Conservation (phyloP, 257 asterid genomes). For the Jacaranda copaia region DNA sequence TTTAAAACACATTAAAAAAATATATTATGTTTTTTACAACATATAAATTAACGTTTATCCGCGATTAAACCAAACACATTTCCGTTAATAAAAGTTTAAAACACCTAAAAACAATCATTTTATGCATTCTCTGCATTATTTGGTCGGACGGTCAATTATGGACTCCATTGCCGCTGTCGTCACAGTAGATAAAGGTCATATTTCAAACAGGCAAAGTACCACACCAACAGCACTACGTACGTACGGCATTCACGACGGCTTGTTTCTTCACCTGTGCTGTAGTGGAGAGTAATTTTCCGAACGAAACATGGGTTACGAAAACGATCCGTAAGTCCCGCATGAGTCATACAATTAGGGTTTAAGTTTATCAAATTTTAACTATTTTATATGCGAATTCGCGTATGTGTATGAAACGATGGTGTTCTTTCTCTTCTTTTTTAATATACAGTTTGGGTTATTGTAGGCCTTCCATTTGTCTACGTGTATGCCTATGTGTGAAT, state of each 20-base stretch:
- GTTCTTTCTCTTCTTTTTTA: background rate
- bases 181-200: too few species aligned
- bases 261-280: slow-evolving; percentile 5
- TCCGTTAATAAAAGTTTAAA: too few species aligned
- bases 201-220: background rate
- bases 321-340: too few species aligned
- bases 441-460: slow-evolving; percentile 27
- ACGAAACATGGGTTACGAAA: slow-evolving; percentile 52
- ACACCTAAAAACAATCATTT: background rate
- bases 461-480: background rate
- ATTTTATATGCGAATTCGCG: slow-evolving; percentile 25
- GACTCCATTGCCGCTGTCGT: background rate
- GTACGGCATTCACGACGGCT: background rate
- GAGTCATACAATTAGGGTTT: slow-evolving; percentile 7
- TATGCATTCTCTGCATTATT: background rate
- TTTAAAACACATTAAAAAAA: too few species aligned
- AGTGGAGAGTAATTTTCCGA: background rate
- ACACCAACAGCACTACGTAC: background rate
- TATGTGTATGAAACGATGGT: slow-evolving; percentile 6
- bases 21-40: too few species aligned
- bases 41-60: too few species aligned
- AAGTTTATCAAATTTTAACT: slow-evolving; percentile 13
- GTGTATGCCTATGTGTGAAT: slow-evolving; percentile 22
- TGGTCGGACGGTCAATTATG: background rate
- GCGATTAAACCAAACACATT: too few species aligned